Conservation (phyloP, 495 filamentous ascomycete species). For the Letharia lupina region DNA sequence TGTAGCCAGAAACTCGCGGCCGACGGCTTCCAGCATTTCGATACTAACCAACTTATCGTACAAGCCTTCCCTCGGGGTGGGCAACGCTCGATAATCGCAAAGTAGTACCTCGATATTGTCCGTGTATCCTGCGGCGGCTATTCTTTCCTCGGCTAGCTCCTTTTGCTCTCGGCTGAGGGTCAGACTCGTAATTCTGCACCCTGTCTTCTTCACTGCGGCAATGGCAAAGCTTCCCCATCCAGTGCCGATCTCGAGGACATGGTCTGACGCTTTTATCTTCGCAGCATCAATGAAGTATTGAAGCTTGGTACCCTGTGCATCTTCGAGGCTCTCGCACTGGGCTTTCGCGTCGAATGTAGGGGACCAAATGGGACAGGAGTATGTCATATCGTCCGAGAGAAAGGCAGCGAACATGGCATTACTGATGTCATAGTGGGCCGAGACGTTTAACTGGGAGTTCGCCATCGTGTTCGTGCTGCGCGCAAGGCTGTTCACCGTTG, state of each 20-base stretch:
- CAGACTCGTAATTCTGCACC: constrained; percentile 54
- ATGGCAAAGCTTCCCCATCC: constrained; percentile 65
- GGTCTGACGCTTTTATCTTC: constrained; percentile 51
- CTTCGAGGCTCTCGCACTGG: constrained; percentile 46
- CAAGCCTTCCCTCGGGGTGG: constrained; percentile 37
- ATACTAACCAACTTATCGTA: constrained; percentile 66
- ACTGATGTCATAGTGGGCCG: constrained; percentile 67
- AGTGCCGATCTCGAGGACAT: constrained; percentile 61
- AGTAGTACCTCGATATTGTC: constrained; percentile 49
- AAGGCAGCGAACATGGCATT: constrained; percentile 68
- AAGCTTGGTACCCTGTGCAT: constrained; percentile 60
- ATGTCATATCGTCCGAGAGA: constrained; percentile 66
- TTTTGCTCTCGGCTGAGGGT: constrained; percentile 57
- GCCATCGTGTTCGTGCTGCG: constrained; percentile 55
- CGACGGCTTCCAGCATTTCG: constrained; percentile 72
- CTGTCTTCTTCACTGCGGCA: constrained; percentile 47
- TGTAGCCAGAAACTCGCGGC: constrained; percentile 50
- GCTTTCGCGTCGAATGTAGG: constrained; percentile 28
- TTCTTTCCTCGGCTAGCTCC: constrained; percentile 48
- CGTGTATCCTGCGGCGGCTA: constrained; percentile 43
- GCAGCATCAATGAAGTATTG: constrained; percentile 51
- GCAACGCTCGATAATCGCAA: constrained; percentile 52
- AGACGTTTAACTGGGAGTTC: constrained; percentile 56
- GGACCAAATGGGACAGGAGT: constrained; percentile 64
- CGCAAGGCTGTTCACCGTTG: constrained; percentile 42